Evolutionary conservation across 2,329 filamentous ascomycete genomes (phyloP).

Genomic region (Onygenales sp.): DNA sequence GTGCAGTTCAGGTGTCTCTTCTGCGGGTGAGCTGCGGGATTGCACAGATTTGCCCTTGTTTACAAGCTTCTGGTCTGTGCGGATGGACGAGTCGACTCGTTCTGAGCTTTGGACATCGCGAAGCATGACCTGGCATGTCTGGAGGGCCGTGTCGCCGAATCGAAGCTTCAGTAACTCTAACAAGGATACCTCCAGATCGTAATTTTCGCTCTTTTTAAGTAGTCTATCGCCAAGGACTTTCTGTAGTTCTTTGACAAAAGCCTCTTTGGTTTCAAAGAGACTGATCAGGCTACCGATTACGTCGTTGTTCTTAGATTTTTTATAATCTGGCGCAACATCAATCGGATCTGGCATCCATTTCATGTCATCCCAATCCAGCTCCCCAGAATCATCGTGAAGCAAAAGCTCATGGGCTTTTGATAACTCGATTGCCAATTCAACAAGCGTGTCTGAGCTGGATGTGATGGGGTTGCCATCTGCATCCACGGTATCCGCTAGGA

Average conservation of each 20-base stretch:
- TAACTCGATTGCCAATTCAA: conserved; percentile 47
- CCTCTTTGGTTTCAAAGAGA: conserved; percentile 78
- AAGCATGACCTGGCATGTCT: conserved; percentile 96
- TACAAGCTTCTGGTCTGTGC: conserved; percentile 39
- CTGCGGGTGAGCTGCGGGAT: conserved; percentile 21
- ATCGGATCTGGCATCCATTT: conserved; percentile 87
- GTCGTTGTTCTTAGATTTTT: conserved; percentile 77
- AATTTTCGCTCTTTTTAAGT: conserved; percentile 54
- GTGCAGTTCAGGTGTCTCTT: conserved; percentile 46
- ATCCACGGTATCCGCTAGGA: conserved; percentile 46
- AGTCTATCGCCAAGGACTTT: conserved; percentile 78
- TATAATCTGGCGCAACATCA: conserved; percentile 87
- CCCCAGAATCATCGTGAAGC: conserved; percentile 44
- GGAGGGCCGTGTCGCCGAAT: conserved; percentile 75
- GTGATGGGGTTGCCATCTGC: conserved; percentile 21
- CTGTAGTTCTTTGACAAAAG: conserved; percentile 91
- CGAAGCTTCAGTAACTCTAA: conserved; percentile 79
- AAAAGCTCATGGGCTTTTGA: conserved; percentile 31
- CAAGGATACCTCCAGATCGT: conserved; percentile 72
- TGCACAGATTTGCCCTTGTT: conserved; percentile 17
- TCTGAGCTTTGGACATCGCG: conserved; percentile 81
- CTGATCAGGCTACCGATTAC: conserved; percentile 84
- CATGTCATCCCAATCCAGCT: conserved; percentile 86
- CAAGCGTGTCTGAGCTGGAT: conserved; percentile 33
- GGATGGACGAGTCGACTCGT: conserved; percentile 60